These are phyloP conservation scores for Hyaloperonospora arabidopsidis DNA, from an alignment of 352 stramenopile species.

Conservation along the genomic window DNA sequence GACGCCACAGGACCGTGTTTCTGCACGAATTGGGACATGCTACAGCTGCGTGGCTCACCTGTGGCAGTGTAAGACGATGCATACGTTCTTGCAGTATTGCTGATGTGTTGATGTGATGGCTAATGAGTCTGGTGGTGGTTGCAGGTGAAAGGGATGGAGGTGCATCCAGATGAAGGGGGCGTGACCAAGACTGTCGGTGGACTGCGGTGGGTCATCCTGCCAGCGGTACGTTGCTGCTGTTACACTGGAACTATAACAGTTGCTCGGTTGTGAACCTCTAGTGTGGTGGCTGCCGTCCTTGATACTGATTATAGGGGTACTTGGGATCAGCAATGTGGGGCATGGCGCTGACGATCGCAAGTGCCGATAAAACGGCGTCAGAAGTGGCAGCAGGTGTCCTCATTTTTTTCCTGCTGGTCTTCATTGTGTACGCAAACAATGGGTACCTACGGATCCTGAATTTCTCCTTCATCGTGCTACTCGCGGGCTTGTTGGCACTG, in stretches of 20 bases:
- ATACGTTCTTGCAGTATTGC: background rate
- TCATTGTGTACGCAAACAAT: constrained; percentile 87
- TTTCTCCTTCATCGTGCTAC: constrained; percentile 74
- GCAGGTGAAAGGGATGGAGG: constrained; percentile 83
- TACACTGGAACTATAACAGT: background rate
- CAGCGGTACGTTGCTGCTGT: constrained; percentile 35
- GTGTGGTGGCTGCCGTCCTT: constrained; percentile 2
- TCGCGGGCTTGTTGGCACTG: constrained; percentile 65
- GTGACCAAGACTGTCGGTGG: constrained; percentile 79
- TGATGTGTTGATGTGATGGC: constrained; percentile 7
- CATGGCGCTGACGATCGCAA: constrained; percentile 77
- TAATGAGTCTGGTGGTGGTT: background rate
- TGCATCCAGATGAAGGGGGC: constrained; percentile 82
- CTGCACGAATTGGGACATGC: constrained; percentile 82
- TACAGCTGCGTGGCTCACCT: constrained; percentile 78
- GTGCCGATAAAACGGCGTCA: constrained; percentile 43
- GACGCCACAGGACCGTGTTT: constrained; percentile 65
- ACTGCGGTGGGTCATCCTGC: constrained; percentile 62
- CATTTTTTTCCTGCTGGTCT: constrained; percentile 81
- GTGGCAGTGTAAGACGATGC: constrained; percentile 43
- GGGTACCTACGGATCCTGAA: constrained; percentile 79
- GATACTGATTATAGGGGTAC: constrained; percentile 48
- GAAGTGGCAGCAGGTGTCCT: constrained; percentile 76
- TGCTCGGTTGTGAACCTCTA: background rate
- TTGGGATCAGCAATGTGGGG: constrained; percentile 80